Base-by-base conservation (phyloP, 768 basidiomycete genomes). In the Daedalea quercina region DNA sequence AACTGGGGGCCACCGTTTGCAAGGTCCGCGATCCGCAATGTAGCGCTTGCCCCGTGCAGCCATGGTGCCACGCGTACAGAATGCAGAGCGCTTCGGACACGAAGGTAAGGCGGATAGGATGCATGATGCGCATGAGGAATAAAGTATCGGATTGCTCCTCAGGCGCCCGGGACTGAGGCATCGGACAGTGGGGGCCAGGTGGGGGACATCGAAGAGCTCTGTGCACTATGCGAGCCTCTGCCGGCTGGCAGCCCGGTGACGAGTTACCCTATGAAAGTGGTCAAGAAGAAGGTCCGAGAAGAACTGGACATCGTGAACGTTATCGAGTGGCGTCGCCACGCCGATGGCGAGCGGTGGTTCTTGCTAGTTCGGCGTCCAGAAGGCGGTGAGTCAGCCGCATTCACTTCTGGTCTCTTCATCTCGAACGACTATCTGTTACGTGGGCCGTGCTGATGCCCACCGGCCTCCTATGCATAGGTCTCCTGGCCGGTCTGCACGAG, bases 1-100 rank as follows among this genome's bases (percentile, higher is more conserved):
- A 98, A 65, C 81, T 97, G 7, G 94, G 94, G 46, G 90, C 89
- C 65, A 95, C 92, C 2, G 79, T 96, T 2, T 98, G 94, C 72
- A 93, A 87, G 67, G 84, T 89, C 40, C 83, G 81, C 55, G 81
- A 87, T 56, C 94, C 94, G 9, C 68, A 71, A 19, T 97, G 94
- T 61, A 69, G 60, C 17, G 61, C 69, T 17, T 97, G 94, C 67
- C 90, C 93, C 19, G 59, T 97, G 42, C 77, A 68, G 44, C 55
- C 70, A 20, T 78, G 80, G 71, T 98, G 94, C 62, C 68, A 73
- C 17, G 94, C 87, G 1, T 86, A 85, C 59, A 57, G 56, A 54
- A 52, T 40, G n/a, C 49, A 60, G 34, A 22, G 49, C n/a, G 9
- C 46, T 19, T 47, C 44, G 42, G 54, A 31, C 56, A 52, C 9